Base-by-base conservation (phyloP, 2,329 filamentous ascomycete species). In the Cordyceps cateniannulata region DNA sequence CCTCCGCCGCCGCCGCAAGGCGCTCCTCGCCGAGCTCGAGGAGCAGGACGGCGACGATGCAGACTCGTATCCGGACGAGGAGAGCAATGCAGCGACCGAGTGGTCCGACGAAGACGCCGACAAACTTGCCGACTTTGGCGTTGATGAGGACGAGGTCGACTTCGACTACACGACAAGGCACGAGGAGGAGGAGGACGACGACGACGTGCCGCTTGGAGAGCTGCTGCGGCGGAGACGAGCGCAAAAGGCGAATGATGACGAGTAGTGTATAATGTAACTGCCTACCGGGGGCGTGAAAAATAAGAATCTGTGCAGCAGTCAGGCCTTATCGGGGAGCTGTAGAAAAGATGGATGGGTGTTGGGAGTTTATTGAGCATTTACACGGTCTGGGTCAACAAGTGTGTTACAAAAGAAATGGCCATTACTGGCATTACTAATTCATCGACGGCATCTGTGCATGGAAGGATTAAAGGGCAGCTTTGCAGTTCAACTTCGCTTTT, bases 61-160 rank as follows among this genome's bases (percentile, higher is more conserved):
- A 2, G 65, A 66, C 25, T 6, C 5, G n/a, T 52, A 60, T 25
- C 55, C 59, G 5, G 77, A 77, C 0, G 81, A 84, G 2, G 67
- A 69, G 3, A 65, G 66, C 67, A 80, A 81, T n/a, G n/a, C n/a
- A n/a, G n/a, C n/a, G n/a, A n/a, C n/a, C 47, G 81, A 77, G 5
- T 95, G 90, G 90, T 84, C 80, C 0, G 93, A 93, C 65, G 80
- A 84, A 0, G 89, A 93, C 57, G 90, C 90, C 1, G 89, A 93
- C 69, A 78, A 85, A 38, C 73, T 95, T 54, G 79, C 82, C 47
- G 90, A 95, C 67, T 95, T 87, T 68, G 90, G 90, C 1, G 89
- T 95, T 0, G 90, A 93, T 66, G 88, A 91, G 67, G 88, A 90
- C 16, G 82, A 81, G 0, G 87, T 91, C 8, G 80, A 83, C 18